Conservation (phyloP, 176 grass and related monocot genomes). For the Triticum turgidum region DNA sequence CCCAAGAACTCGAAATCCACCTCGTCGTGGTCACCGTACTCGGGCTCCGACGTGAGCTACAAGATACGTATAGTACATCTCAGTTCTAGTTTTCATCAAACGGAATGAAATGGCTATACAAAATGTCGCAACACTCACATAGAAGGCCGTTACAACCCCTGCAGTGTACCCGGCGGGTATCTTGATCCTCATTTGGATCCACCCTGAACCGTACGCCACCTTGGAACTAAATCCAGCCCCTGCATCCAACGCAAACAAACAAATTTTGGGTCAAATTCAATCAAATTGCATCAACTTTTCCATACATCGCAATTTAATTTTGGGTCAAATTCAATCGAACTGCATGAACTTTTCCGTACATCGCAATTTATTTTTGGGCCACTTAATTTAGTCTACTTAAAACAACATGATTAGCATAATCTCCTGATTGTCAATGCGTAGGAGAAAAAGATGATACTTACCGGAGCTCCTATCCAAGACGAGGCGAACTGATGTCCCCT, state of each 20-base stretch:
- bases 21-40: constrained; percentile 36
- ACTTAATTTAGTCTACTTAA: too few relatives aligned
- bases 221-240: constrained; percentile 58
- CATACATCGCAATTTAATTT: background rate
- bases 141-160: constrained; percentile 54
- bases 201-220: constrained; percentile 46
- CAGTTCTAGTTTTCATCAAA: background rate
- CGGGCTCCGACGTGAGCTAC: constrained; percentile 26
- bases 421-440: too few relatives aligned
- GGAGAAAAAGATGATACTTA: background rate
- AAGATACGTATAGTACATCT: background rate
- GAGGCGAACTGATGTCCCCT: constrained; percentile 40
- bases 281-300: background rate
- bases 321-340: too few relatives aligned
- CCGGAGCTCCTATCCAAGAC: constrained; percentile 67
- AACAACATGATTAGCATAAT: background rate
- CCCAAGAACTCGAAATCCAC: constrained; percentile 80
- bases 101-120: background rate
- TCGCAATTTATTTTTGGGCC: too few relatives aligned
- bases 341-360: too few relatives aligned
- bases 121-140: background rate
- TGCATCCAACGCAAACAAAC: background rate
- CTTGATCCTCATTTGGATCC: constrained; percentile 71
- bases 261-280: background rate
- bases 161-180: constrained; percentile 48